Conservation (phyloP, 2,329 filamentous ascomycete species). For the Penicillium sp. region DNA sequence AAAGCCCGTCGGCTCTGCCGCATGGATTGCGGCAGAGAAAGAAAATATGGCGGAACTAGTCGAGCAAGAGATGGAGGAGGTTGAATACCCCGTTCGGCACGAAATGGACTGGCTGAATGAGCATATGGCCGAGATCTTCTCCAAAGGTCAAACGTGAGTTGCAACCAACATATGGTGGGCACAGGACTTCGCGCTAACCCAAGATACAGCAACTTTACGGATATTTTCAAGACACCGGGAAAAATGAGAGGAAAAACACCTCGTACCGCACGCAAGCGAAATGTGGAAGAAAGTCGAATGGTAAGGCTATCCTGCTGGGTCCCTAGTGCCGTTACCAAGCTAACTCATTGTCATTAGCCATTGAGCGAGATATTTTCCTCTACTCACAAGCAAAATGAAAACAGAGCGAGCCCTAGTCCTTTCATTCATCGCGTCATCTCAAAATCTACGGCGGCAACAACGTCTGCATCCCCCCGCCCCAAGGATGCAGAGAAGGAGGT, state of each 20-base stretch:
- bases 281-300: slow-evolving; percentile 43
- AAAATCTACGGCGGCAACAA: slow-evolving; percentile 22
- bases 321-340: slow-evolving; percentile 1
- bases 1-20: slow-evolving; percentile 69
- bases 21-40: slow-evolving; percentile 85
- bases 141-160: slow-evolving; percentile 78
- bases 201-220: slow-evolving; percentile 73
- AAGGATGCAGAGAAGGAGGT: slow-evolving; percentile 21
- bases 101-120: slow-evolving; percentile 98
- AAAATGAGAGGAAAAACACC: slow-evolving; percentile 52
- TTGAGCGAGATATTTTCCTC: slow-evolving; percentile 50
- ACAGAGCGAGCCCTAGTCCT: slow-evolving; percentile 35
- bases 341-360: slow-evolving; percentile 35
- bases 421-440: slow-evolving; percentile 37
- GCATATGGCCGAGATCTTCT: slow-evolving; percentile 94
- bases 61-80: slow-evolving; percentile 84
- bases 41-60: slow-evolving; percentile 73
- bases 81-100: slow-evolving; percentile 86
- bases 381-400: slow-evolving; percentile 37
- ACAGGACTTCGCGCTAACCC: slow-evolving; percentile 28
- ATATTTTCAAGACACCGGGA: slow-evolving; percentile 77
- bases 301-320: slow-evolving; percentile 34
- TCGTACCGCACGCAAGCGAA: slow-evolving; percentile 45
- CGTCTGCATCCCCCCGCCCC: slow-evolving; percentile 17
- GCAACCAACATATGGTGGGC: slow-evolving; percentile 11